phyloP scores from a whole-genome alignment of 2,329 filamentous ascomycete species.

The Fusarium globosum region DNA sequence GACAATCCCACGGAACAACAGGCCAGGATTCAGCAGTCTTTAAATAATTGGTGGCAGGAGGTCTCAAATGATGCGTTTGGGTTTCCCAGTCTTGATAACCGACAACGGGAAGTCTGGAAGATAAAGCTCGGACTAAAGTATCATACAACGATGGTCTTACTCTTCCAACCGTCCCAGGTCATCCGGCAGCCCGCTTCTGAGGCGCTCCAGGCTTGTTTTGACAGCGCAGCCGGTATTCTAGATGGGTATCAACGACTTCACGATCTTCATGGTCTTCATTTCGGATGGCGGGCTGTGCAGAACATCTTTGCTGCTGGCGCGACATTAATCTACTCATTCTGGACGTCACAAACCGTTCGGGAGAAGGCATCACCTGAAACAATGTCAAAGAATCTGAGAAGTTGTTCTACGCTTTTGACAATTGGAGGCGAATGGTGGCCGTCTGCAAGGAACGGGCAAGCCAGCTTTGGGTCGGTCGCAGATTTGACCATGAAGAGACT shows the following conservation, averaged over 20 bases:
- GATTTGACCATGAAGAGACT: background rate
- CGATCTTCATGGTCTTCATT: background rate
- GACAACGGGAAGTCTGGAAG: background rate
- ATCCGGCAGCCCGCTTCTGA: background rate
- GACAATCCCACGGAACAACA: background rate
- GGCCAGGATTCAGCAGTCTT: background rate
- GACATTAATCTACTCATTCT: background rate
- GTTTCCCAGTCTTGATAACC: background rate
- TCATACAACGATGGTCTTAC: background rate
- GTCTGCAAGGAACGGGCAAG: background rate
- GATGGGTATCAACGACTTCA: background rate
- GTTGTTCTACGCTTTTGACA: background rate
- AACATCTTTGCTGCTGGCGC: background rate
- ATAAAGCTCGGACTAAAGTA: background rate
- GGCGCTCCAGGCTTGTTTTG: background rate
- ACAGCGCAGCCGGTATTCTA: background rate
- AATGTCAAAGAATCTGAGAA: background rate
- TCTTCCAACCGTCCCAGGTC: background rate
- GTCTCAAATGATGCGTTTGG: background rate
- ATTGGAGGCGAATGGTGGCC: background rate
- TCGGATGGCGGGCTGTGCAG: background rate
- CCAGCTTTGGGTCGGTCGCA: background rate
- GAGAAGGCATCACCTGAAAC: background rate
- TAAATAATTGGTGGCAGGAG: fast-evolving
- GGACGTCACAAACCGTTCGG: background rate